These are phyloP conservation scores for Lactifluus hygrophoroides DNA, from an alignment of 768 basidiomycete genomes.

Conservation along the genomic window DNA sequence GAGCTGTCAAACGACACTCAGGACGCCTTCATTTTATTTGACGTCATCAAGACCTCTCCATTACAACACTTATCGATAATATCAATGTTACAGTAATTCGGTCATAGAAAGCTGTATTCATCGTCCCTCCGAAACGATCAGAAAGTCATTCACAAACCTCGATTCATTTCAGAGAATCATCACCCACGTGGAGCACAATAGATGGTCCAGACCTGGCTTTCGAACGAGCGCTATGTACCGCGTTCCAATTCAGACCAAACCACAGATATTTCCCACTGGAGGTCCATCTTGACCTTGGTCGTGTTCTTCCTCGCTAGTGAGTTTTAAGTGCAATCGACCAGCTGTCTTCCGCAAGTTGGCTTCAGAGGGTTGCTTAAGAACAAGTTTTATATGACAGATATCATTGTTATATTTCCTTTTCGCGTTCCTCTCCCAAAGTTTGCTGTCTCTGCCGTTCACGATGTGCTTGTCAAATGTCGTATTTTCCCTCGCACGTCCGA, in stretches of 20 bases:
- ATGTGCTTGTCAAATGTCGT: conserved; percentile 12
- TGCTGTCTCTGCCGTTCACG: neutral
- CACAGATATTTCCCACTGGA: neutral
- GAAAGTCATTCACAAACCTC: neutral
- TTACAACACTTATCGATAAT: too few species aligned
- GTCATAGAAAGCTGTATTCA: neutral
- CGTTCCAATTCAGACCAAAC: neutral
- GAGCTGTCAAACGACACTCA: too few species aligned
- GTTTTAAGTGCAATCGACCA: neutral
- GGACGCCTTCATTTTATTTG: too few species aligned
- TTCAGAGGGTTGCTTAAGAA: neutral
- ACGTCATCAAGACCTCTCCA: neutral
- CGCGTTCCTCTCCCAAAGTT: conserved; percentile 11
- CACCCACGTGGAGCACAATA: neutral
- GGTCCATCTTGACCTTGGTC: conserved; percentile 6
- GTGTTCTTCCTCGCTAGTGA: conserved; percentile 14
- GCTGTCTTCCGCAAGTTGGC: neutral
- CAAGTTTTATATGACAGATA: conserved; percentile 6
- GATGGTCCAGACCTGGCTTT: neutral
- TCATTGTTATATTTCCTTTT: conserved; percentile 20
- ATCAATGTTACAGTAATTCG: too few species aligned
- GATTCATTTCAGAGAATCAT: neutral
- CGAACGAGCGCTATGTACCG: neutral
- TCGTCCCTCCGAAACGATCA: neutral
- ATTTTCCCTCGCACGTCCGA: neutral